A percentile compares a stretch with the other conserved stretches of the same genome.
Conservation (phyloP, 106 monocot species). For the Dactylorhiza incarnata region DNA sequence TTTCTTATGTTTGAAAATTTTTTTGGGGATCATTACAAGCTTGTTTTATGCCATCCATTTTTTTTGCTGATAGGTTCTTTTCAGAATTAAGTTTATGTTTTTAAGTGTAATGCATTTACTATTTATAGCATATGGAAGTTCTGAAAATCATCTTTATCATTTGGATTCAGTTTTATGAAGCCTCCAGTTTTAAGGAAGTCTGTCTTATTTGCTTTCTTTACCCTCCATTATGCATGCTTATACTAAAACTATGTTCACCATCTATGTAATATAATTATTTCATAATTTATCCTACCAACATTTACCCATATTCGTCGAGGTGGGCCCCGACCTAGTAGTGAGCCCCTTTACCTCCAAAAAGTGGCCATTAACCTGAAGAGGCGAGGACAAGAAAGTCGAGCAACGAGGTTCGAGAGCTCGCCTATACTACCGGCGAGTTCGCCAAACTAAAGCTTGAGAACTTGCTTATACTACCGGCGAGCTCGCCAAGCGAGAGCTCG, state of each 20-base stretch:
- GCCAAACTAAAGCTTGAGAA: too few relatives aligned
- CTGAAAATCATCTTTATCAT: neutral
- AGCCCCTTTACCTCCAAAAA: too few relatives aligned
- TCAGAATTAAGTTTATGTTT: neutral
- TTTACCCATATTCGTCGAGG: too few relatives aligned
- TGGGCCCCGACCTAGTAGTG: too few relatives aligned
- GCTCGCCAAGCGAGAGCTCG: too few relatives aligned
- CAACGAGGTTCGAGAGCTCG: too few relatives aligned
- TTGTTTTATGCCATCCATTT: neutral
- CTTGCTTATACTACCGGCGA: too few relatives aligned
- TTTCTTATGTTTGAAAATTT: neutral
- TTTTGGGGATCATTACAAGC: neutral
- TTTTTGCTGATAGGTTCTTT: neutral
- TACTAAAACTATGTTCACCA: neutral
- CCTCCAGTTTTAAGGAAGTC: neutral
- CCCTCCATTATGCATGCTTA: neutral
- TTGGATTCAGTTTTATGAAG: neutral
- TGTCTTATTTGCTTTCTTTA: neutral
- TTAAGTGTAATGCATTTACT: neutral
- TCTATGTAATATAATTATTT: neutral
- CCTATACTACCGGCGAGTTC: too few relatives aligned
- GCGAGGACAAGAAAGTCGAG: too few relatives aligned
- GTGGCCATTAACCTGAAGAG: too few relatives aligned
- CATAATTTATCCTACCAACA: too few relatives aligned
- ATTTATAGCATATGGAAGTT: neutral